These are phyloP conservation scores for Ettlia oleoabundans DNA, from an alignment of 139 green algal species.

Conservation along the genomic window DNA sequence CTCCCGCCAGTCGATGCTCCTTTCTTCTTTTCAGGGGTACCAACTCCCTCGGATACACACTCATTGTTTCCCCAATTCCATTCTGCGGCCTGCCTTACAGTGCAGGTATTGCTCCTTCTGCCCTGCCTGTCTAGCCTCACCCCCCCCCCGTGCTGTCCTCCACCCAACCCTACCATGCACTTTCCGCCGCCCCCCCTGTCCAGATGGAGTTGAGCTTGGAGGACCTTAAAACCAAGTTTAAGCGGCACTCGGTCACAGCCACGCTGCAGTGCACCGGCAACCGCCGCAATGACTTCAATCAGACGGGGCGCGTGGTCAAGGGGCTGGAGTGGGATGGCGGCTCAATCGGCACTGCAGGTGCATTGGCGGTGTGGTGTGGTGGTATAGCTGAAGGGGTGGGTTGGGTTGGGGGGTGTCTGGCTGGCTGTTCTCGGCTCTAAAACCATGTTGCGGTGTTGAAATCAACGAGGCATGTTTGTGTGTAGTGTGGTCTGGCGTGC, in stretches of 20 bases:
- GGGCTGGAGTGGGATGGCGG: conserved; percentile 80
- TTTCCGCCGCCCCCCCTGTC: background rate
- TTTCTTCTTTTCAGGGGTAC: too few species aligned
- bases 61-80: too few species aligned
- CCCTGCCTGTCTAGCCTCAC: background rate
- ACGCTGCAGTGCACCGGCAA: conserved; percentile 91
- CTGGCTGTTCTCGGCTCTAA: background rate
- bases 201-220: conserved; percentile 67
- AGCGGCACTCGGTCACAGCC: conserved; percentile 73
- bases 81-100: too few species aligned
- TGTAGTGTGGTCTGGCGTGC: conserved; percentile 72
- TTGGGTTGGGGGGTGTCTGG: background rate
- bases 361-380: background rate
- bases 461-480: too few species aligned
- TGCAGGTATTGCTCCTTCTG: background rate
- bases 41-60: too few species aligned
- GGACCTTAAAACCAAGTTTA: conserved; percentile 78
- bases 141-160: too few species aligned
- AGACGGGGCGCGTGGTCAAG: conserved; percentile 54
- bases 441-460: too few species aligned
- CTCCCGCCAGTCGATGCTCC: too few species aligned
- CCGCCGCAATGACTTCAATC: conserved; percentile 76
- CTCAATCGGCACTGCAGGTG: conserved; percentile 73
- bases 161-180: too few species aligned
- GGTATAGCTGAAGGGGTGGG: background rate